These are phyloP conservation scores for Auricularia sp. DNA, from an alignment of 768 basidiomycete species.

Conservation along the genomic window DNA sequence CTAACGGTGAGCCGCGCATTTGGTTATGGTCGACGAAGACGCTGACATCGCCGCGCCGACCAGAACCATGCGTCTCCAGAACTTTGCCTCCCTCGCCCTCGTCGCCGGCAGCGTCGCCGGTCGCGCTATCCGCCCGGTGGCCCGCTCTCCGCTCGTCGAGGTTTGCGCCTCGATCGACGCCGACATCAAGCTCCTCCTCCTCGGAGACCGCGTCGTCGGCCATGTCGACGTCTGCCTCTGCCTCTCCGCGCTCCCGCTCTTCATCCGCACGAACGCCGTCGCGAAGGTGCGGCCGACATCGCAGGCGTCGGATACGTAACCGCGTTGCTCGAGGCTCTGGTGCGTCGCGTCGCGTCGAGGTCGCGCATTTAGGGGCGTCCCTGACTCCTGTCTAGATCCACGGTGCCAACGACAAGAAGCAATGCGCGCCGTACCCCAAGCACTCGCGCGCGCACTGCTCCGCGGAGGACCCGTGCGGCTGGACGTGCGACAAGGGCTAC, in stretches of 20 bases:
- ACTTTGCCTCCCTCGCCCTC: not conserved
- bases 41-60: not conserved
- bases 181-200: not conserved
- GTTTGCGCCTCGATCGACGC: not conserved
- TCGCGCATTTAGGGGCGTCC: not conserved
- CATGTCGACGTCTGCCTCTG: slow-evolving; percentile 35
- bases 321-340: slow-evolving; percentile 7
- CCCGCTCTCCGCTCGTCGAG: not conserved
- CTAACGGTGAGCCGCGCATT: not conserved
- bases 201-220: not conserved
- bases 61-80: not conserved
- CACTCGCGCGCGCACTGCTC: not conserved
- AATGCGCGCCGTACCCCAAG: not conserved
- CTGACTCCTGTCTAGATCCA: not conserved
- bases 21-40: not conserved
- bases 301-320: slow-evolving; percentile 24
- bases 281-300: slow-evolving; percentile 21
- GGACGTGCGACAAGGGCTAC: not conserved
- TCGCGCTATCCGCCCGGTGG: not conserved
- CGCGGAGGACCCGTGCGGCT: not conserved
- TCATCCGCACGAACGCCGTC: slow-evolving; percentile 24
- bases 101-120: not conserved
- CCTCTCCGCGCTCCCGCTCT: slow-evolving; percentile 27
- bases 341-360: not conserved
- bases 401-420: not conserved